phyloP scores from a whole-genome alignment of 2,329 filamentous ascomycete genomes.

The Hymenoscyphus albidus region DNA sequence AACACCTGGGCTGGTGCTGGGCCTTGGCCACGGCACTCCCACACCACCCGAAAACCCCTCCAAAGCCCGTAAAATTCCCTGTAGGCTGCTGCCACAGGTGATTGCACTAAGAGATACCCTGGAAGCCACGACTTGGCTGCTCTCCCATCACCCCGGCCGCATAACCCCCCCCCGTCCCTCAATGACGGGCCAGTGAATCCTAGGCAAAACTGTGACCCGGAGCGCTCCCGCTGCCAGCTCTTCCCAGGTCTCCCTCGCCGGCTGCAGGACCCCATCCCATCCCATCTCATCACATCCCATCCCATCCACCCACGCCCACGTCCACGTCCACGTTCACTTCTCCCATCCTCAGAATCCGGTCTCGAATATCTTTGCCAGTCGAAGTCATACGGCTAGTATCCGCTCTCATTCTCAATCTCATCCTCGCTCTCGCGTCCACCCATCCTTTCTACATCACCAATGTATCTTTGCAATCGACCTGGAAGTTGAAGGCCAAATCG shows the following conservation, averaged over 20 bases:
- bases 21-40: neutral
- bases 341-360: neutral
- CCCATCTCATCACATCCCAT: neutral
- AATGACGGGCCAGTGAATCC: neutral
- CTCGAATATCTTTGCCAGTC: neutral
- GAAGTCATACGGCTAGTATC: neutral
- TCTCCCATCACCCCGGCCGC: neutral
- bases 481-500: constrained; percentile 21
- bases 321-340: neutral
- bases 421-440: neutral
- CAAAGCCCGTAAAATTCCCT: neutral
- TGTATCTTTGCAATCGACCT: constrained; percentile 27
- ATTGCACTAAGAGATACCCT: neutral
- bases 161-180: neutral
- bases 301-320: neutral
- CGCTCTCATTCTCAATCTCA: neutral
- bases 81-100: neutral
- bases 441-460: constrained; percentile 19
- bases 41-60: neutral
- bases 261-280: neutral
- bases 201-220: neutral
- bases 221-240: neutral
- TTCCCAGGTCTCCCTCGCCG: neutral
- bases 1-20: too few species aligned
- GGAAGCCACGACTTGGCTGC: neutral